Conservation (phyloP, 176 grass and related monocot genomes). For the Alopecurus myosuroides region DNA sequence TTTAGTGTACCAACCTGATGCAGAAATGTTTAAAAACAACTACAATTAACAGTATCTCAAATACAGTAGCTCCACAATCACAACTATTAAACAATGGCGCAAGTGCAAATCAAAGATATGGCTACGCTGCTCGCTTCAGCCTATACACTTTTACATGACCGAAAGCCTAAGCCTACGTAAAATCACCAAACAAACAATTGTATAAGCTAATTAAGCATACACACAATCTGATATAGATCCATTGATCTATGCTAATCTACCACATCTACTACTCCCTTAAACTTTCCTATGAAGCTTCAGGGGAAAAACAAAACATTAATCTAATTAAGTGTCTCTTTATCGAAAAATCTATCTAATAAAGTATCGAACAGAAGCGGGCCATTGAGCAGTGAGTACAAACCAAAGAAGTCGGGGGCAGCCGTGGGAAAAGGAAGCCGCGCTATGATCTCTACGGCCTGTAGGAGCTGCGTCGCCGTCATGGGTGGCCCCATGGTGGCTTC, state of each 20-base stretch:
- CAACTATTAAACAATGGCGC: not conserved
- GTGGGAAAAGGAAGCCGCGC: not conserved
- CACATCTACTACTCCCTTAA: not conserved
- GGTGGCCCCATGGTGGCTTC: not conserved
- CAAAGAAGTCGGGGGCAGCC: constrained; percentile 31
- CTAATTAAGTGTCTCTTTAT: not conserved
- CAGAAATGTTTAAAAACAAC: not conserved
- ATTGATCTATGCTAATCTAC: not conserved
- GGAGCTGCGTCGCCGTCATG: not conserved
- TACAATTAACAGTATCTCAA: not conserved
- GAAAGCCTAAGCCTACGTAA: not conserved
- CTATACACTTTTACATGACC: not conserved
- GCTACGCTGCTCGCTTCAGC: not conserved
- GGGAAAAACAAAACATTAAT: not conserved
- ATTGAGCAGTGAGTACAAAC: constrained; percentile 24
- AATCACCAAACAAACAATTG: not conserved
- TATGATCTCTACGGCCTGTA: not conserved
- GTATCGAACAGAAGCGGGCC: not conserved
- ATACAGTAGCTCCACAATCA: not conserved
- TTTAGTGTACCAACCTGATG: not conserved
- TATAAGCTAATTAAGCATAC: not conserved
- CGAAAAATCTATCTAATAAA: not conserved
- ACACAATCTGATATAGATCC: not conserved
- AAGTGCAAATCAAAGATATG: not conserved
- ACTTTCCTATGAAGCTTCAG: not conserved